Evolutionary conservation across 495 filamentous ascomycete genomes (phyloP), one percentile per base, ranked within the genome.

Genomic region (Clavariopsis aquatica): DNA sequence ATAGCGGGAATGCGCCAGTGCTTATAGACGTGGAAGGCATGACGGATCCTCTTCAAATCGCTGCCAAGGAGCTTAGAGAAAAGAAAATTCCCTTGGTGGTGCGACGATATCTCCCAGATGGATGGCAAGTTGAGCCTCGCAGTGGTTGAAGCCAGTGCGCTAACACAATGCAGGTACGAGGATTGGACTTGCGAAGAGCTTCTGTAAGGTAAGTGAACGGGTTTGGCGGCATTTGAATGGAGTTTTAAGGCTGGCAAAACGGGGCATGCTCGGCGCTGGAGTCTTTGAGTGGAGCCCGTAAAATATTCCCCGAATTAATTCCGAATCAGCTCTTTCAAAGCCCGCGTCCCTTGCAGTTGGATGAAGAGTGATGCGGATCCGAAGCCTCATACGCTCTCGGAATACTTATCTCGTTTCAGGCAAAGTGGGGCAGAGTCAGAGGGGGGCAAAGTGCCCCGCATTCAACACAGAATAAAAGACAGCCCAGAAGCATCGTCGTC

Each of bases 101-200:
- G 52, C 85, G 94, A 72, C 84, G 94, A 70, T 98, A 96, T 78
- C 81, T 98, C 75, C 94, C 94, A 15, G 95, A 98, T 79, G 94
- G 94, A 82, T 94, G 84, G 94, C 96, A 86, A 79, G 91, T 83
- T 19, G n/a, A 9, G 20, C 22, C 36, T 7, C 9, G 12, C 41
- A 9, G 27, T 45, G 2, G 6, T 26, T 24, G 12, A 60, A 0
- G 27, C 43, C 27, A 20, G 20, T 12, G 47, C 17, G 47, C 60
- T 73, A 60, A 71, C 53, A 13, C 26, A n/a, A 19, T 20, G 22
- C 61, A 96, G 93, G 79, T 98, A 98, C 74, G 94, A 98, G 81
- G 94, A 98, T 76, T 98, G 94, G 94, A 94, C 91, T 55, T 96
- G 92, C 78, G 94, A 98, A 79, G 94, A 98, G 73, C 81, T 98